Evolutionary conservation across 768 basidiomycete species (phyloP).

Genomic region (Podaxis mareebaensis): DNA sequence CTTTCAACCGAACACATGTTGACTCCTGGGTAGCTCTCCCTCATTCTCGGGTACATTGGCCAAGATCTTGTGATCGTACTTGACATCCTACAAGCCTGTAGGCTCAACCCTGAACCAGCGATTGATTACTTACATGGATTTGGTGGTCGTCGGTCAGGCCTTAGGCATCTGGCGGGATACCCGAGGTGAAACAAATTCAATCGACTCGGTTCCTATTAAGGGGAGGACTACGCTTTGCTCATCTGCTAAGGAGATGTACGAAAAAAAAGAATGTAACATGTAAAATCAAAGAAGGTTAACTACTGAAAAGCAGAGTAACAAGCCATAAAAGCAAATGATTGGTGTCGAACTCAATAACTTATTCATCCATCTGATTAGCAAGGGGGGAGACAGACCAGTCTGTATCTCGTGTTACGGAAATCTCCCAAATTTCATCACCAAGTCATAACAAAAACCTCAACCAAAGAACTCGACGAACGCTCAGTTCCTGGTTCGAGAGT

Average conservation of each 20-base stretch:
- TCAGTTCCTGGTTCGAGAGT: conserved; percentile 1
- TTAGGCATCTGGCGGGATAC: neutral
- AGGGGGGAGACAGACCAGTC: neutral
- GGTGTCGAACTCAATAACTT: neutral
- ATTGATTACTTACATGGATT: neutral
- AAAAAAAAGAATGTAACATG: neutral
- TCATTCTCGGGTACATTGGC: no score
- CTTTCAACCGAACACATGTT: no score
- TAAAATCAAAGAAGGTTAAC: neutral
- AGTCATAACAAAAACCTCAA: neutral
- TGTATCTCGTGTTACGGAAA: neutral
- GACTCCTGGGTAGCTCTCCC: no score
- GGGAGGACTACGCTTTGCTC: neutral
- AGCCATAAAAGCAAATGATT: conserved; percentile 1
- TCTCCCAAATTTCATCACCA: neutral
- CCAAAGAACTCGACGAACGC: neutral
- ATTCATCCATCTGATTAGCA: neutral
- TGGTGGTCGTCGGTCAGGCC: neutral
- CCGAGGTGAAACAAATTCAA: neutral
- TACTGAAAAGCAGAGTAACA: neutral
- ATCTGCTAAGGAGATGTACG: neutral
- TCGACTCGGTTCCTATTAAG: neutral
- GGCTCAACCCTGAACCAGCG: neutral
- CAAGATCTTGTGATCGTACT: no score
- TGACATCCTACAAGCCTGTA: neutral